These are phyloP conservation scores for Zymoseptoria passerinii DNA, from an alignment of 2,329 filamentous ascomycete species.

Conservation along the genomic window DNA sequence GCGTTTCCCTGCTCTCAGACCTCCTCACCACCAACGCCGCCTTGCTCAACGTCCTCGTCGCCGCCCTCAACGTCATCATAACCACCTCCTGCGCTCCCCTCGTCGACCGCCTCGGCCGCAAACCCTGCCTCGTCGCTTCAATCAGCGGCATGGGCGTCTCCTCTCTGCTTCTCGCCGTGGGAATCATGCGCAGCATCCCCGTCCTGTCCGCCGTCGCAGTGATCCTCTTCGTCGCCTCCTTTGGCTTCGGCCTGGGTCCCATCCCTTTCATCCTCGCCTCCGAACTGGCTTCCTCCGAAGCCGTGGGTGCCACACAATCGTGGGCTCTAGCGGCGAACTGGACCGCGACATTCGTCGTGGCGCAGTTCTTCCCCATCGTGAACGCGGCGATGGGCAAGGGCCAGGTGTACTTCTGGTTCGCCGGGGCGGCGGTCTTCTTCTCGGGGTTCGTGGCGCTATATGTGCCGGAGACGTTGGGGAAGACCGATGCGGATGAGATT, in stretches of 20 bases:
- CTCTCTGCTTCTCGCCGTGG: slow-evolving; percentile 68
- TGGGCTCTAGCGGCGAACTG: slow-evolving; percentile 85
- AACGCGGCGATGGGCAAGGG: slow-evolving; percentile 72
- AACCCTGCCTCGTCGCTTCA: slow-evolving; percentile 72
- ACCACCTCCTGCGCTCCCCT: slow-evolving; percentile 76
- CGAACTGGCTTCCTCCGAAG: slow-evolving; percentile 82
- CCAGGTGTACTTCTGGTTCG: slow-evolving; percentile 88
- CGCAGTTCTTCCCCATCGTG: slow-evolving; percentile 87
- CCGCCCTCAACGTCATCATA: slow-evolving; percentile 73
- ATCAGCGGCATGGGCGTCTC: slow-evolving; percentile 77
- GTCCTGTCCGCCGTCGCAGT: slow-evolving; percentile 73
- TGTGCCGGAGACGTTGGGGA: slow-evolving; percentile 85
- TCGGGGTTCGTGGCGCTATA: slow-evolving; percentile 59
- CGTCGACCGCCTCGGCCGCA: slow-evolving; percentile 80
- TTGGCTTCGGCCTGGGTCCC: slow-evolving; percentile 82
- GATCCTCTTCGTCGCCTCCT: slow-evolving; percentile 78
- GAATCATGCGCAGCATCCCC: slow-evolving; percentile 65
- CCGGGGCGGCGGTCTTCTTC: slow-evolving; percentile 60
- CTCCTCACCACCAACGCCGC: slow-evolving; percentile 75
- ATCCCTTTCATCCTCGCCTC: slow-evolving; percentile 91
- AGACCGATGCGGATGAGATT: slow-evolving; percentile 77
- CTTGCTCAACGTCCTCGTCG: slow-evolving; percentile 79
- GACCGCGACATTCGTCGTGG: slow-evolving; percentile 81
- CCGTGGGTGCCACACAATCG: slow-evolving; percentile 83
- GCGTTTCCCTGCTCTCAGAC: slow-evolving; percentile 75